Evolutionary conservation across 495 filamentous ascomycete species (phyloP).

Genomic region (Podospora anserina): DNA sequence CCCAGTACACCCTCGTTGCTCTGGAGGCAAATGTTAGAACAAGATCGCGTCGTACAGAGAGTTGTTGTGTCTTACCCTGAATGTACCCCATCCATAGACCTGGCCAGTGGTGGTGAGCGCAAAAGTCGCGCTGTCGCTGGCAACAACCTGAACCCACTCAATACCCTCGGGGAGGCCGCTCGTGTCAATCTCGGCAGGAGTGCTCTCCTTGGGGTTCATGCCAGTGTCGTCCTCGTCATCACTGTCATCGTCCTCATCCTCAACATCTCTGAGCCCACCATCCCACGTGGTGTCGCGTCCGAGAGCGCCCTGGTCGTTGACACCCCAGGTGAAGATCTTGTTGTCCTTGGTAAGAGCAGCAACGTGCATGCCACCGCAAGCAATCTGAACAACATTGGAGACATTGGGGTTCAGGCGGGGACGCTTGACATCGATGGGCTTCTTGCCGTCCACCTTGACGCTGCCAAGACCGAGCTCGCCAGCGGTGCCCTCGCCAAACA

Average conservation of each 20-base stretch:
- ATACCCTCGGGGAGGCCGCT: slow-evolving; percentile 47
- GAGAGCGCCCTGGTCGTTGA: slow-evolving; percentile 65
- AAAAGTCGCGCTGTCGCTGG: slow-evolving; percentile 61
- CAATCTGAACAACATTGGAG: slow-evolving; percentile 58
- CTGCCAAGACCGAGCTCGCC: slow-evolving; percentile 55
- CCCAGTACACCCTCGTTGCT: slow-evolving; percentile 65
- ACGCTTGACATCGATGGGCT: slow-evolving; percentile 54
- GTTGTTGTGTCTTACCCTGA: slow-evolving; percentile 49
- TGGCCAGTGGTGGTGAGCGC: slow-evolving; percentile 60
- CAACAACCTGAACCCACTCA: slow-evolving; percentile 59
- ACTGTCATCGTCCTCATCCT: slow-evolving; percentile 44
- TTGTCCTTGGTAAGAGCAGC: slow-evolving; percentile 61
- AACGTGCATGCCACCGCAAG: slow-evolving; percentile 64
- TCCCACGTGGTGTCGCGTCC: slow-evolving; percentile 58
- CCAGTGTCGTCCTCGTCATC: slow-evolving; percentile 41
- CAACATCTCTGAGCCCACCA: slow-evolving; percentile 59
- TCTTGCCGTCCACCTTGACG: slow-evolving; percentile 44
- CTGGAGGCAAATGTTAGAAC: slow-evolving; percentile 21
- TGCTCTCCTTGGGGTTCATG: slow-evolving; percentile 62
- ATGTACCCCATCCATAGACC: slow-evolving; percentile 71
- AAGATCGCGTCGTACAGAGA: background rate
- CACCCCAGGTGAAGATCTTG: slow-evolving; percentile 67
- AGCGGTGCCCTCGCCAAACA: slow-evolving; percentile 53
- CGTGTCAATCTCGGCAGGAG: slow-evolving; percentile 50
- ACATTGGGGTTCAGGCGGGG: slow-evolving; percentile 54